These are phyloP conservation scores for Parachaetomium inaequale DNA, from an alignment of 495 filamentous ascomycete species.

Conservation along the genomic window DNA sequence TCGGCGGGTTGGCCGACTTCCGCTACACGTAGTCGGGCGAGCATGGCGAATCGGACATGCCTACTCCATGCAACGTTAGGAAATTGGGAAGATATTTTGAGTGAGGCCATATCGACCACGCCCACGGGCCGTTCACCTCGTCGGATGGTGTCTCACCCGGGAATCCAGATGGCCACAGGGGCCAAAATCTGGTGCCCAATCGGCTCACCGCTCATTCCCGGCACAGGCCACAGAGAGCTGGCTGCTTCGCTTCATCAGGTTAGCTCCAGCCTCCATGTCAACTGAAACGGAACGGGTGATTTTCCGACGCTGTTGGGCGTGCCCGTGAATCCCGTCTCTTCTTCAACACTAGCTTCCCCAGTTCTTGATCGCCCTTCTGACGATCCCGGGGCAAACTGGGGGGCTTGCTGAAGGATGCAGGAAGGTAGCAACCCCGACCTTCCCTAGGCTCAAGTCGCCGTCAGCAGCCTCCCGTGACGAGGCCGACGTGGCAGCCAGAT, in stretches of 20 bases:
- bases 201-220: conserved; percentile 17
- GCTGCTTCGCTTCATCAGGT: too few relatives aligned
- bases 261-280: background rate
- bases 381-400: background rate
- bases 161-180: background rate
- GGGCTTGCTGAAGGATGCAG: background rate
- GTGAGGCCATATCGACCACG: too few relatives aligned
- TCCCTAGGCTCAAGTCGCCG: background rate
- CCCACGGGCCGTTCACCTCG: too few relatives aligned
- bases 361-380: background rate
- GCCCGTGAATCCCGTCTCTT: background rate
- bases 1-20: too few relatives aligned
- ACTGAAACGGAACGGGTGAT: conserved; percentile 2
- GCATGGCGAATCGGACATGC: too few relatives aligned
- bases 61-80: too few relatives aligned
- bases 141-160: background rate
- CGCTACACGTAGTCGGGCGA: too few relatives aligned
- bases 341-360: background rate
- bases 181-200: background rate
- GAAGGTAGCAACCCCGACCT: background rate
- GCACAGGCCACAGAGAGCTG: background rate
- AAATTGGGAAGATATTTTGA: too few relatives aligned
- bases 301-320: background rate
- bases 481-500: background rate
- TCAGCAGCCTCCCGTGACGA: background rate